Evolutionary conservation across 2,329 filamentous ascomycete species (phyloP).

Genomic region (Pseudophaeomoniella oleicola): DNA sequence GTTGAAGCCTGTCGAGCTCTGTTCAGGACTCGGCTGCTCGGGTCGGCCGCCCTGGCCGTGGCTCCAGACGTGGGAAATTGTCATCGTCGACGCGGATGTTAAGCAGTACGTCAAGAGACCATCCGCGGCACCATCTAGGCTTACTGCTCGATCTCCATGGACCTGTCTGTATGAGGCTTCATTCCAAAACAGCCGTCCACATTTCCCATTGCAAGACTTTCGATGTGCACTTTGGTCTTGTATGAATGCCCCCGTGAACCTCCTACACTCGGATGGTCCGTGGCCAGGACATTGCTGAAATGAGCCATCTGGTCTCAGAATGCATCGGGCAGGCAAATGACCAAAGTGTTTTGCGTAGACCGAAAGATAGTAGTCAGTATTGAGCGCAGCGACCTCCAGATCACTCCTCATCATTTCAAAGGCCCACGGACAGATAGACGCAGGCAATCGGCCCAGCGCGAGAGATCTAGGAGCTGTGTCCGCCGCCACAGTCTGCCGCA

Average conservation of each 20-base stretch:
- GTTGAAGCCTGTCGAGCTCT: constrained; percentile 5
- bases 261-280: neutral
- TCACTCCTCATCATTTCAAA: no score
- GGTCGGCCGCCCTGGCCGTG: neutral
- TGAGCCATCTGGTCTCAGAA: no score
- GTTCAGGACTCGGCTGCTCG: neutral
- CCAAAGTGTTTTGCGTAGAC: no score
- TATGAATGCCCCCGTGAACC: neutral
- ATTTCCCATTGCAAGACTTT: neutral
- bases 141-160: neutral
- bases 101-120: neutral
- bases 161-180: neutral
- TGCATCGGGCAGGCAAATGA: no score
- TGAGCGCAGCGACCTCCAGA: no score
- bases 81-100: neutral
- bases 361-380: no score
- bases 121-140: neutral
- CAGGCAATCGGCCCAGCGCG: no score
- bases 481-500: no score
- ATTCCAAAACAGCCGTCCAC: neutral
- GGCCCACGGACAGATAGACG: no score
- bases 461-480: no score
- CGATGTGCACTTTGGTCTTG: neutral
- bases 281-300: neutral
- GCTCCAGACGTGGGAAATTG: neutral